Conservation (phyloP, 805 yeast genomes). For the Cyberlindnera americana region DNA sequence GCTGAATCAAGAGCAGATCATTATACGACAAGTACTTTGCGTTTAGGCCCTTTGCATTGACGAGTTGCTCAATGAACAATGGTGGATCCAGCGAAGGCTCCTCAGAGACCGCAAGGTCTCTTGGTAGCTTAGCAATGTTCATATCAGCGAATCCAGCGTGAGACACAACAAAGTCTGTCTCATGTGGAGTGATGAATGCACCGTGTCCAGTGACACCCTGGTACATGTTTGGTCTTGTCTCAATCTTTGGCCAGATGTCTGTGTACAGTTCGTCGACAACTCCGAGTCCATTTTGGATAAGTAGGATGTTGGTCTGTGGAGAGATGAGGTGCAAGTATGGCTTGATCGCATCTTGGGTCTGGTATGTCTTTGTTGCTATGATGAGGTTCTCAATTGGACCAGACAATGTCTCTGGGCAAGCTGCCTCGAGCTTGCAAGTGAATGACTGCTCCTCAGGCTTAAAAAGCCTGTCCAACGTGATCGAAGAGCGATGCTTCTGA, state of each 20-base stretch:
- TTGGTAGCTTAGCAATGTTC: constrained; percentile 55
- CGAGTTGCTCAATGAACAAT: constrained; percentile 28
- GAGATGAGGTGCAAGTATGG: constrained; percentile 50
- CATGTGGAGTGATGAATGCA: constrained; percentile 45
- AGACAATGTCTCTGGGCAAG: constrained; percentile 17
- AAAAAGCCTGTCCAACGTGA: constrained; percentile 23
- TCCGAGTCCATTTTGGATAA: constrained; percentile 92
- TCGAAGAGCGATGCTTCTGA: constrained; percentile 14
- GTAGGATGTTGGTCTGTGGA: constrained; percentile 53
- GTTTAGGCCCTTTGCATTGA: constrained; percentile 27
- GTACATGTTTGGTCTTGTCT: constrained; percentile 53
- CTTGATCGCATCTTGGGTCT: constrained; percentile 58
- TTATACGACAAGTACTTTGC: constrained; percentile 37
- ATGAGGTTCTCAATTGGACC: constrained; percentile 52
- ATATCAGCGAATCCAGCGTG: constrained; percentile 76
- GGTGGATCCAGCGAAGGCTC: constrained; percentile 9
- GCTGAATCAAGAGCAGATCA: constrained; percentile 55
- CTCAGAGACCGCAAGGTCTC: constrained; percentile 20
- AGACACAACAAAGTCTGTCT: constrained; percentile 29
- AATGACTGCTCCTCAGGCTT: constrained; percentile 13
- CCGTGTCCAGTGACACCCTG: constrained; percentile 88
- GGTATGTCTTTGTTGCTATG: constrained; percentile 77
- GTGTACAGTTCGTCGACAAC: constrained; percentile 54
- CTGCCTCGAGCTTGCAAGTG: constrained; percentile 7
- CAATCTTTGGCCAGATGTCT: constrained; percentile 49